phyloP scores from a whole-genome alignment of 192 early-diverging fungal species.

The Endogone sp. region DNA sequence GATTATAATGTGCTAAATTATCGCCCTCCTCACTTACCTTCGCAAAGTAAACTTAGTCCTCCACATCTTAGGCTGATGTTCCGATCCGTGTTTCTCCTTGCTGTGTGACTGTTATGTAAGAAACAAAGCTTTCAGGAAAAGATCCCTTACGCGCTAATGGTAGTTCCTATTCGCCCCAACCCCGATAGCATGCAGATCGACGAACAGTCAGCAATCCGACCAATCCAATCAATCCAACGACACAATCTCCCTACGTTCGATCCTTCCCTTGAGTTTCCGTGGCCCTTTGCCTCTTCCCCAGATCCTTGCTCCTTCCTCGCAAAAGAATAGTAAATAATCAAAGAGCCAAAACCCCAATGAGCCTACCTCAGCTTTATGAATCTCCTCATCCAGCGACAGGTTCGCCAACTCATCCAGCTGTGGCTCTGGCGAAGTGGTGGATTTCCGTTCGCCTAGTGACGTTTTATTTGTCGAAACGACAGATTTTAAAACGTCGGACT shows the following conservation, averaged over 20 bases:
- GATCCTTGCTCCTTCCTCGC: not conserved
- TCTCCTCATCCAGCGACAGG: constrained; percentile 3
- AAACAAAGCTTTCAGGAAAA: too few relatives aligned
- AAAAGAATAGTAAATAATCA: not conserved
- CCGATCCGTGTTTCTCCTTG: constrained; percentile 23
- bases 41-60: constrained; percentile 51
- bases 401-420: constrained; percentile 9
- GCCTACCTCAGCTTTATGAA: not conserved
- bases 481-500: not conserved
- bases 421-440: not conserved
- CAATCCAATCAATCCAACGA: too few relatives aligned
- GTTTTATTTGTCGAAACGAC: not conserved
- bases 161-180: too few relatives aligned
- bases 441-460: not conserved
- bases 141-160: too few relatives aligned
- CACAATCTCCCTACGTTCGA: too few relatives aligned
- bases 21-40: constrained; percentile 47
- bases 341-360: too few relatives aligned
- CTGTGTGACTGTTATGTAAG: not conserved
- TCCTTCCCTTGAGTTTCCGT: too few relatives aligned
- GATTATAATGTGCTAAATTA: too few relatives aligned
- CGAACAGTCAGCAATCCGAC: too few relatives aligned
- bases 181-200: too few relatives aligned
- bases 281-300: too few relatives aligned
- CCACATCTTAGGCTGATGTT: constrained; percentile 50